Base-by-base conservation (phyloP, 768 basidiomycete species). In the Lactarius vividus region DNA sequence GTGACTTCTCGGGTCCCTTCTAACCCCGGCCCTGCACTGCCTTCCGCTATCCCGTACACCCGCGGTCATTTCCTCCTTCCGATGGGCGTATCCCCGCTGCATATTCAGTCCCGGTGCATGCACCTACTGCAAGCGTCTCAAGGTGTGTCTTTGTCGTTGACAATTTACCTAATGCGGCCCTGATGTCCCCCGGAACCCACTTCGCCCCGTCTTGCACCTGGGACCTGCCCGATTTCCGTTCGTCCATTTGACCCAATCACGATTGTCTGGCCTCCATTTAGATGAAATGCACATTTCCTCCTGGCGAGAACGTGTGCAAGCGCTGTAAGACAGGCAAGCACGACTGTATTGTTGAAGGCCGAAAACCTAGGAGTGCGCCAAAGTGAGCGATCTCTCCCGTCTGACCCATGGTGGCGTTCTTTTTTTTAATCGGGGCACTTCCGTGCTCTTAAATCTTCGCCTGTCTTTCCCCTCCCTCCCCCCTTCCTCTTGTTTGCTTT, bases 241-340 rank as follows among this genome's bases (percentile, higher is more conserved):
- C 40, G 59, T 62, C 57, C 57, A 54, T 23, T 65, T 16, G 58
- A 56, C 55, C 63, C 57, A 29, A 56, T 53, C 37, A 59, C 54
- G 7, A 57, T 57, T 37, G 3, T 46, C 29, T 57, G 54, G 13
- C 26, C 4, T 26, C 28, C n/a, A 52, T 62, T 33, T 68, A 92
- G 89, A 94, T 94, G 92, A 92, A 88, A 81, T 94, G 92, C 77
- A 88, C 87, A 70, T 92, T 93, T 73, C 88, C 88, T 44, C 80
- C 79, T 69, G 80, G 84, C 65, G 85, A 88, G 61, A 86, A 85
- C 72, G 86, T 88, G n/a, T 94, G 92, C 77, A 87, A 83, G 72
- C 84, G 92, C 57, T 94, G 92, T 76, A 87, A 84, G 71, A 71
- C 82, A 31, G 84, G 86, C 59, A 87, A 88, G 1, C 89, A 92